These are phyloP conservation scores for Colletotrichum sp. DNA, from an alignment of 2,329 filamentous ascomycete genomes.

Conservation along the genomic window DNA sequence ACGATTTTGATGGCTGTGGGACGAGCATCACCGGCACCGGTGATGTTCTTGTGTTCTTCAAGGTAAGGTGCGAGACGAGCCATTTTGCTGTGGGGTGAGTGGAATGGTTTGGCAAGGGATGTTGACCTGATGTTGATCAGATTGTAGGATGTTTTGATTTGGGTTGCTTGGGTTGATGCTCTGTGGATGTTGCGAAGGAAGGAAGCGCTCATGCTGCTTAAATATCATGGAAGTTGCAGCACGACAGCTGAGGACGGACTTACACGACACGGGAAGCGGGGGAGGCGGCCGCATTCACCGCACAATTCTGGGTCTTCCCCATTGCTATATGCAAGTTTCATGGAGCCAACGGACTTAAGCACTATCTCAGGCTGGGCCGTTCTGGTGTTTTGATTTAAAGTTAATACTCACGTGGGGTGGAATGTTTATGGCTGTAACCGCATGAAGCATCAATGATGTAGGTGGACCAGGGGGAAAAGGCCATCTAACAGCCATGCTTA, in stretches of 20 bases:
- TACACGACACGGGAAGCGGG: neutral
- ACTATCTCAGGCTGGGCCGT: neutral
- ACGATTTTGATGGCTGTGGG: slow-evolving; percentile 23
- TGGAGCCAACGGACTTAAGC: neutral
- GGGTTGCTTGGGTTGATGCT: neutral
- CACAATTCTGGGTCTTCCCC: neutral
- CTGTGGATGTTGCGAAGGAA: neutral
- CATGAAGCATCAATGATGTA: neutral
- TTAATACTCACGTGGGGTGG: neutral
- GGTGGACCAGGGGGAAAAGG: neutral
- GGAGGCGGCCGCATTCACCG: neutral
- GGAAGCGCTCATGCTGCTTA: neutral
- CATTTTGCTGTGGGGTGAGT: neutral
- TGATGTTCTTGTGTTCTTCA: slow-evolving; percentile 1
- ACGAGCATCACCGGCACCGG: slow-evolving; percentile 22
- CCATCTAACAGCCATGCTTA: neutral
- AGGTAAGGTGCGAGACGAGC: slow-evolving; percentile 12
- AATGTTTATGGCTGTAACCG: neutral
- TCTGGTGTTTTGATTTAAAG: neutral
- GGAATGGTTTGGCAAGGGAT: neutral
- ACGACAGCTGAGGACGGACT: neutral
- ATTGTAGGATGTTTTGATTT: neutral
- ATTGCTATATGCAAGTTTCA: neutral
- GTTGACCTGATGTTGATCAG: neutral
- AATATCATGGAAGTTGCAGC: neutral